Conservation (phyloP, 2,329 filamentous ascomycete genomes). For the Talaromyces sp. region DNA sequence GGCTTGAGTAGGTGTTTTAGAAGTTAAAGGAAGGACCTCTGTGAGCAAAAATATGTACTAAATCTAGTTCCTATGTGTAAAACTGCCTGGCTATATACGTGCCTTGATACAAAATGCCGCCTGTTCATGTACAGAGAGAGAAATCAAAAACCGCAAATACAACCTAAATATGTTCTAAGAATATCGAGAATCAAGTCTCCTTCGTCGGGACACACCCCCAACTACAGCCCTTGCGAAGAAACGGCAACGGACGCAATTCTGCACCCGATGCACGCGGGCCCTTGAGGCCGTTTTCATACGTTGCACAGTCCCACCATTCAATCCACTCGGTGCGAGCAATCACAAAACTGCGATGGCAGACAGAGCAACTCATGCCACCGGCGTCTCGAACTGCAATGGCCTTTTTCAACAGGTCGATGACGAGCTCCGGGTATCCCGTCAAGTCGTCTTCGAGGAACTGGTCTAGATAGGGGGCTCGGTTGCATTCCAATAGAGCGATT, state of each 20-base stretch:
- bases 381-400: conserved; percentile 30
- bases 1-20: conserved; percentile 4
- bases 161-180: neutral
- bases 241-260: conserved; percentile 33
- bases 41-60: neutral
- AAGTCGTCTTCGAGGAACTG: conserved; percentile 32
- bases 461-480: conserved; percentile 30
- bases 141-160: neutral
- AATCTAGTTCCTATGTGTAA: neutral
- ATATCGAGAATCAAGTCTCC: neutral
- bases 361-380: conserved; percentile 35
- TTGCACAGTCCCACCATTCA: conserved; percentile 41
- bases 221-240: conserved; percentile 37
- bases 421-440: conserved; percentile 26
- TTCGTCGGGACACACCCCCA: conserved; percentile 29
- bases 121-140: neutral
- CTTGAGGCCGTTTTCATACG: conserved; percentile 34
- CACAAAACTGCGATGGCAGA: conserved; percentile 37
- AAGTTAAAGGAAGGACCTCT: too few relatives aligned
- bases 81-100: neutral
- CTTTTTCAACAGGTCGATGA: conserved; percentile 30
- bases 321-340: conserved; percentile 40
- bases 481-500: conserved; percentile 35
- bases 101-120: neutral
- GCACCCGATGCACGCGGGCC: conserved; percentile 25